phyloP scores from a whole-genome alignment of 1,284 basidiomycete genomes.

The Ceratobasidium sp. region DNA sequence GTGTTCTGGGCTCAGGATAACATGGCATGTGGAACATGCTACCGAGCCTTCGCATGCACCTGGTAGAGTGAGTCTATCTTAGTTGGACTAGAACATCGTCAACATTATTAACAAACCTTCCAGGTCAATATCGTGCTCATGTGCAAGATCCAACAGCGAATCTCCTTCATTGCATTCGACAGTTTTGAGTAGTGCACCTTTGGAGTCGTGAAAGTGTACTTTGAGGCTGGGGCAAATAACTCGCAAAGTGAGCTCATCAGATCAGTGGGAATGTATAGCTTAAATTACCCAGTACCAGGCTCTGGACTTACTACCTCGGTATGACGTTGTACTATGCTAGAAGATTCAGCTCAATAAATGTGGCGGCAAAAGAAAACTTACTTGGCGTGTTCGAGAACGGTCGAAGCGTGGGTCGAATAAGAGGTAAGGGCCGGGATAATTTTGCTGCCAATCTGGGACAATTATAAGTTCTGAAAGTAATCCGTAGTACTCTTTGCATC shows the following conservation, averaged over 20 bases:
- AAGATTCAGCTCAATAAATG: slow-evolving; percentile 8
- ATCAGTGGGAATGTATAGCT: too few species aligned
- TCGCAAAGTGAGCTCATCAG: too few species aligned
- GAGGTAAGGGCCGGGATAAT: not conserved
- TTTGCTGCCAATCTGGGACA: not conserved
- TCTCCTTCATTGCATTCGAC: slow-evolving; percentile 95
- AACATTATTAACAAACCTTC: slow-evolving; percentile 74
- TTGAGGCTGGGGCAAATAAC: slow-evolving; percentile 73
- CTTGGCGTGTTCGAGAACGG: slow-evolving; percentile 17
- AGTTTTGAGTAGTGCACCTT: slow-evolving; percentile 85
- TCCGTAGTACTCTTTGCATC: slow-evolving; percentile 26
- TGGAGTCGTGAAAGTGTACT: slow-evolving; percentile 89
- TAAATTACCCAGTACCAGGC: slow-evolving; percentile 71
- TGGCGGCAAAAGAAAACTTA: slow-evolving; percentile 16
- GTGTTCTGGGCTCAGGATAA: slow-evolving; percentile 85
- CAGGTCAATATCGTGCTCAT: slow-evolving; percentile 97
- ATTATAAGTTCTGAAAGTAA: not conserved
- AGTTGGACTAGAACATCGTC: not conserved
- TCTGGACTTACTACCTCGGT: slow-evolving; percentile 68
- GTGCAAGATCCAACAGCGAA: slow-evolving; percentile 90
- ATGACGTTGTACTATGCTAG: slow-evolving; percentile 55
- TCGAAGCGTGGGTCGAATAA: not conserved
- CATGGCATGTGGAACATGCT: slow-evolving; percentile 98
- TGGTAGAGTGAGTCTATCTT: slow-evolving; percentile 56
- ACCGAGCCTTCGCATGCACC: slow-evolving; percentile 97